Percentiles rank a stretch among this genome's conserved stretches.
Conservation (phyloP, 257 asterid genomes). For the Ocimum tenuiflorum region DNA sequence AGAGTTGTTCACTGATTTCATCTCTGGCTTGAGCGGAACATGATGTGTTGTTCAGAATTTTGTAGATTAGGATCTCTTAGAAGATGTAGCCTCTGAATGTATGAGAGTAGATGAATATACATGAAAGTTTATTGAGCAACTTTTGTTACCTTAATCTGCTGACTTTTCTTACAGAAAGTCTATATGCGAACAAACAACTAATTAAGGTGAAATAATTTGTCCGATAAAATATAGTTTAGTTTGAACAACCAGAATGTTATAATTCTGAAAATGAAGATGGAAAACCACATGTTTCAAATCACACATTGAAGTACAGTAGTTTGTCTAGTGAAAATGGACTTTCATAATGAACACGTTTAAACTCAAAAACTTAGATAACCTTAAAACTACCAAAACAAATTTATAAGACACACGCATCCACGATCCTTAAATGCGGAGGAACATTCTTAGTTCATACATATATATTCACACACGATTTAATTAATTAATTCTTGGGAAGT, state of each 20-base stretch:
- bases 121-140: not conserved
- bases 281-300: no score
- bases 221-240: not conserved
- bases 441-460: no score
- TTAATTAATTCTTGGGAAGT: no score
- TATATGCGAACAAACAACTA: not conserved
- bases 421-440: no score
- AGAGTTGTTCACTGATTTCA: slow-evolving; percentile 26
- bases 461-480: no score
- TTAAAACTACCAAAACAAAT: no score
- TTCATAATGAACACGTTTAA: no score
- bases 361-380: no score
- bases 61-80: not conserved
- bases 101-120: not conserved
- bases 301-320: no score
- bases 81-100: not conserved
- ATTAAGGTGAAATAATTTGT: not conserved
- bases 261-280: not conserved
- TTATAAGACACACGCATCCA: no score
- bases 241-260: not conserved
- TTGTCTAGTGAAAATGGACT: no score
- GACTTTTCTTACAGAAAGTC: not conserved
- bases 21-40: slow-evolving; percentile 21
- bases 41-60: slow-evolving; percentile 3
- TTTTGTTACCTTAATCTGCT: not conserved